Evolutionary conservation across 345 rosid genomes (phyloP), one percentile per base, ranked within the genome.

Genomic region (Citropsis articulata): DNA sequence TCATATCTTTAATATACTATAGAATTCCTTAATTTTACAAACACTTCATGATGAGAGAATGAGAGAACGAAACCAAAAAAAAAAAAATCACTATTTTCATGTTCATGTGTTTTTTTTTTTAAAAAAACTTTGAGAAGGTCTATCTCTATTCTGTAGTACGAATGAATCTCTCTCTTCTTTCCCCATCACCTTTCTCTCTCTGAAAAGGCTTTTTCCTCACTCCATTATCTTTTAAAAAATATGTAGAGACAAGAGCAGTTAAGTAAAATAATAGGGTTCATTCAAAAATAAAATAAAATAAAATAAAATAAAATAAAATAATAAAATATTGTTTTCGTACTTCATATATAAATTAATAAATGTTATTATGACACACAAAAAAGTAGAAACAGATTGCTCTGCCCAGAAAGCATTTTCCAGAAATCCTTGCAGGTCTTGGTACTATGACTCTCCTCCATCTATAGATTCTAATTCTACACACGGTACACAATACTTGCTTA

Each of bases 341-440:
- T 71, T 19, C 48, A 62, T 36, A 36, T 36, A 35, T 35, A 35
- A 35, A 35, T 35, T 4, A 33, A 38, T 19, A 16, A 68, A 68
- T 6, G n/a, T n/a, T n/a, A 27, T 57, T 56, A 69, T 10, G 71
- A 64, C 73, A 75, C 78, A n/a, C 53, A 62, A 73, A 75, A 75
- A 77, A 66, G 56, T 42, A 68, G 68, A 57, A 18, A 50, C 77
- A 83, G 80, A 75, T 75, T 70, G 66, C 74, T 66, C 77, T 83
- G 88, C 73, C 82, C 82, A 79, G 69, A 83, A 79, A 86, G 87
- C 84, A 81, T 79, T 84, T 81, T 83, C 73, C 85, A 88, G 89
- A 89, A 87, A 80, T 84, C 85, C 81, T 86, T 86, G 89, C 85
- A 79, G 61, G 76, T 71, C 19, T 50, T 16, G 16, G 14, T 61